phyloP scores from a whole-genome alignment of 2,329 filamentous ascomycete species.

The Microdochium trichocladiopsis region DNA sequence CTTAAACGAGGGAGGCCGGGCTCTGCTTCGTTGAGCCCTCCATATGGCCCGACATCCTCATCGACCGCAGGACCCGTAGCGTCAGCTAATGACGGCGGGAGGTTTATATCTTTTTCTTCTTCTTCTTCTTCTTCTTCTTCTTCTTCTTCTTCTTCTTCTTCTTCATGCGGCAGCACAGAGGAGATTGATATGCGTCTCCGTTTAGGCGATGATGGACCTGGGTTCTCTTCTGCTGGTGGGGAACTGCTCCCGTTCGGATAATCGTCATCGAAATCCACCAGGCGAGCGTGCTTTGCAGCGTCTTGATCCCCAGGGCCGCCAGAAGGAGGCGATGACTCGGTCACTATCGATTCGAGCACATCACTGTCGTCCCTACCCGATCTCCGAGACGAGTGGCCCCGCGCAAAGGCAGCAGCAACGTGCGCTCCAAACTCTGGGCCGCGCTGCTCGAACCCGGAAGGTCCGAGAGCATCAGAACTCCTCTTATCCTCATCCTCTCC shows the following conservation, averaged over 20 bases:
- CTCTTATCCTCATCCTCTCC: background rate
- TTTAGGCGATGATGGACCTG: slow-evolving; percentile 17
- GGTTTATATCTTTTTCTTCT: background rate
- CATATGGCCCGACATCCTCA: too few relatives aligned
- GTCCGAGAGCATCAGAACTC: too few relatives aligned
- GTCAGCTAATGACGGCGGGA: too few relatives aligned
- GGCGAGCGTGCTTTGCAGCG: background rate
- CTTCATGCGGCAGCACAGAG: slow-evolving; percentile 7
- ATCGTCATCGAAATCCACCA: background rate
- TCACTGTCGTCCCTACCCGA: background rate
- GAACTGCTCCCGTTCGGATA: background rate
- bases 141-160: background rate
- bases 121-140: background rate
- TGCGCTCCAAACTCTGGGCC: background rate
- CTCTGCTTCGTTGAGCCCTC: too few relatives aligned
- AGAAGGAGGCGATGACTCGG: background rate
- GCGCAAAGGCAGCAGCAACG: background rate
- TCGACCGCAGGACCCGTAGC: too few relatives aligned
- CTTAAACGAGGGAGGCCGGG: too few relatives aligned
- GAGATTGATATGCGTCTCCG: slow-evolving; percentile 28
- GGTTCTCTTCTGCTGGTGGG: slow-evolving; percentile 1
- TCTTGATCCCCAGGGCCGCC: background rate
- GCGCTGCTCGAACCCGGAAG: too few relatives aligned
- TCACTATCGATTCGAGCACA: background rate
- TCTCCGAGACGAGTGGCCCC: background rate